A percentile compares a stretch with the other conserved stretches of the same genome.
Evolutionary conservation across 2,329 filamentous ascomycete species (phyloP).

Genomic region (Clarireedia paspali): DNA sequence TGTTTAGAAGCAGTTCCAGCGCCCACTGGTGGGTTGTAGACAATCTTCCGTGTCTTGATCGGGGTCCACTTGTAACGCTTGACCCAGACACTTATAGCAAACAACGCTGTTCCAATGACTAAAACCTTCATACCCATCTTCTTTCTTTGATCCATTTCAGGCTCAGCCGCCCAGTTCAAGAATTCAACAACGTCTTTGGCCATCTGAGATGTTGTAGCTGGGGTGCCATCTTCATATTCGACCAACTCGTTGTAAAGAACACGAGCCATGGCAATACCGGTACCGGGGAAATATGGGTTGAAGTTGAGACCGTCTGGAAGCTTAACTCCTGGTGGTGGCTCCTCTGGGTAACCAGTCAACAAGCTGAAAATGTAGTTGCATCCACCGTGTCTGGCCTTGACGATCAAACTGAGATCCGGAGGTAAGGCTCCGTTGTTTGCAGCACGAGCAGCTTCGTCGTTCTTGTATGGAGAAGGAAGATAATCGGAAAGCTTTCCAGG

Average conservation of each 20-base stretch:
- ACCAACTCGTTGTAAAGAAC: conserved; percentile 96
- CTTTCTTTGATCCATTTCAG: conserved; percentile 99
- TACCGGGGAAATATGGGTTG: conserved; percentile 99
- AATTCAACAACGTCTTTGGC: conserved; percentile 99
- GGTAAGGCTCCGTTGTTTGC: conserved; percentile 98
- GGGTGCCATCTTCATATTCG: conserved; percentile 95
- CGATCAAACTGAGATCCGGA: conserved; percentile 93
- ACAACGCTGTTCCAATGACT: conserved; percentile 68
- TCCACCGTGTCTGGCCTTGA: conserved; percentile 96
- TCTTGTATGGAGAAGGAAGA: conserved; percentile 91
- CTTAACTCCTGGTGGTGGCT: conserved; percentile 80
- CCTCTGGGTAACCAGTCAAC: conserved; percentile 94
- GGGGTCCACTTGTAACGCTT: conserved; percentile 99
- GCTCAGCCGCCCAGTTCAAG: conserved; percentile 98
- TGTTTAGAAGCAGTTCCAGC: conserved; percentile 12
- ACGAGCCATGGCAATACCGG: conserved; percentile 97
- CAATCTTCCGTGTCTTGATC: conserved; percentile 91
- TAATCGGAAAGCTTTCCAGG: conserved; percentile 98
- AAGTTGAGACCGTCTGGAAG: conserved; percentile 93
- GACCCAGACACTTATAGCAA: conserved; percentile 88
- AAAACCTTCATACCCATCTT: conserved; percentile 99
- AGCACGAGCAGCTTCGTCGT: conserved; percentile 95
- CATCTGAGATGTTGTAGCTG: conserved; percentile 96
- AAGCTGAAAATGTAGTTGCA: conserved; percentile 98
- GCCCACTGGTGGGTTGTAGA: conserved; percentile 64